Percentiles rank a stretch among this genome's conserved stretches.
Conservation (phyloP, 2,329 filamentous ascomycete species). For the Fusarium sp. region DNA sequence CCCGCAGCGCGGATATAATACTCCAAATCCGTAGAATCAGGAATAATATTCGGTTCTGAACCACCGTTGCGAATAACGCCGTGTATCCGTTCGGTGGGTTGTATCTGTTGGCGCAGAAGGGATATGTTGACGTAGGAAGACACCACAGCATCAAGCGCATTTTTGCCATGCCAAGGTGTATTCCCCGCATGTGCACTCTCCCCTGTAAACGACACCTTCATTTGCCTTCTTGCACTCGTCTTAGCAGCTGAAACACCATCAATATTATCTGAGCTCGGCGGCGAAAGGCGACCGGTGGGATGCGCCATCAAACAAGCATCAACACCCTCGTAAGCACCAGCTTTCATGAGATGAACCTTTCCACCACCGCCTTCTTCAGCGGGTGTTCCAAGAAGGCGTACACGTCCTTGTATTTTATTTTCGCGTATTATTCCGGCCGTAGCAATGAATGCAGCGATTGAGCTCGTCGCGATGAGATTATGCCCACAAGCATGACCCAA, state of each 20-base stretch:
- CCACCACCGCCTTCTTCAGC: conserved; percentile 65
- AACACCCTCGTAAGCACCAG: conserved; percentile 56
- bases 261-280: neutral
- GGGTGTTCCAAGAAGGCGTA: conserved; percentile 56
- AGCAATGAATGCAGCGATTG: conserved; percentile 27
- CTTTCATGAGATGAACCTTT: conserved; percentile 59
- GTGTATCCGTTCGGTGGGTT: conserved; percentile 61
- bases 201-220: conserved; percentile 65
- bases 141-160: conserved; percentile 68
- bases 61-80: conserved; percentile 66
- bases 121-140: conserved; percentile 61
- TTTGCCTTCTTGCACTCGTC: conserved; percentile 61
- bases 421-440: conserved; percentile 29
- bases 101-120: conserved; percentile 66
- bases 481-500: conserved; percentile 33
- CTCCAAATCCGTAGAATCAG: conserved; percentile 57
- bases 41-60: conserved; percentile 66
- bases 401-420: neutral
- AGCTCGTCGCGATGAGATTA: conserved; percentile 31
- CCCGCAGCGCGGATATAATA: conserved; percentile 46
- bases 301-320: conserved; percentile 48
- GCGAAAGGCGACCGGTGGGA: conserved; percentile 27
- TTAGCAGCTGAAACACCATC: conserved; percentile 55
- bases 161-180: conserved; percentile 68
- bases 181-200: conserved; percentile 66